These are phyloP conservation scores for Agrostemma githago DNA, from an alignment of 148 eudicot genomes.

Conservation along the genomic window DNA sequence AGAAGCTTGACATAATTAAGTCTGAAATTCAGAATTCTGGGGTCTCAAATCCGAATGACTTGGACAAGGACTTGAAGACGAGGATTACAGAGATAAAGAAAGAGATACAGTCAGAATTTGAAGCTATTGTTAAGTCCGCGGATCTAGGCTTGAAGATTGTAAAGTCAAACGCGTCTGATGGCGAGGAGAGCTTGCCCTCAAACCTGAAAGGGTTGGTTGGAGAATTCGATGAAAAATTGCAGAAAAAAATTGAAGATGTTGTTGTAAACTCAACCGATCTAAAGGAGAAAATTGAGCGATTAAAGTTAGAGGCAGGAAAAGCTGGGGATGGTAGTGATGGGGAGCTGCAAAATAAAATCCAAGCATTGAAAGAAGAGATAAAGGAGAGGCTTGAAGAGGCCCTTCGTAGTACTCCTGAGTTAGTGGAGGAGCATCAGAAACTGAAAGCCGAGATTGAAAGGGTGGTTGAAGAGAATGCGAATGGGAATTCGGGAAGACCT, in stretches of 20 bases:
- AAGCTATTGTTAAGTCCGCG: constrained; percentile 38
- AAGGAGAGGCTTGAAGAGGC: constrained; percentile 52
- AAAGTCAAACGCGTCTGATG: constrained; percentile 14
- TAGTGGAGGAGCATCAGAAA: constrained; percentile 45
- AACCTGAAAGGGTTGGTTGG: constrained; percentile 37
- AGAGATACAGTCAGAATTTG: constrained; percentile 47
- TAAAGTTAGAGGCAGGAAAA: constrained; percentile 46
- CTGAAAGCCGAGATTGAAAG: constrained; percentile 45
- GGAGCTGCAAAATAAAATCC: constrained; percentile 47
- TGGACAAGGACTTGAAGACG: constrained; percentile 44
- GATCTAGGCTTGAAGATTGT: constrained; percentile 41
- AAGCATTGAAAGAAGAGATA: constrained; percentile 43
- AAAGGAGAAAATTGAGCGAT: constrained; percentile 51
- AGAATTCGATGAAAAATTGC: constrained; percentile 48
- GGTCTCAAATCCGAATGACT: constrained; percentile 33
- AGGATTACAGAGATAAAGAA: constrained; percentile 43
- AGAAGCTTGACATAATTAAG: constrained; percentile 54
- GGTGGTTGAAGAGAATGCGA: constrained; percentile 31
- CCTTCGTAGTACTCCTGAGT: constrained; percentile 37
- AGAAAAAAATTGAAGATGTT: constrained; percentile 48
- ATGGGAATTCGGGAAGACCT: constrained; percentile 36
- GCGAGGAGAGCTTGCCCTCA: constrained; percentile 23
- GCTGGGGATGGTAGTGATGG: constrained; percentile 45
- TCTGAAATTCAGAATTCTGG: constrained; percentile 58
- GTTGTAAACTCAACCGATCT: constrained; percentile 54